A percentile compares a stretch with the other conserved stretches of the same genome.
Conservation (phyloP, 768 basidiomycete genomes). For the Tremella fuciformis region DNA sequence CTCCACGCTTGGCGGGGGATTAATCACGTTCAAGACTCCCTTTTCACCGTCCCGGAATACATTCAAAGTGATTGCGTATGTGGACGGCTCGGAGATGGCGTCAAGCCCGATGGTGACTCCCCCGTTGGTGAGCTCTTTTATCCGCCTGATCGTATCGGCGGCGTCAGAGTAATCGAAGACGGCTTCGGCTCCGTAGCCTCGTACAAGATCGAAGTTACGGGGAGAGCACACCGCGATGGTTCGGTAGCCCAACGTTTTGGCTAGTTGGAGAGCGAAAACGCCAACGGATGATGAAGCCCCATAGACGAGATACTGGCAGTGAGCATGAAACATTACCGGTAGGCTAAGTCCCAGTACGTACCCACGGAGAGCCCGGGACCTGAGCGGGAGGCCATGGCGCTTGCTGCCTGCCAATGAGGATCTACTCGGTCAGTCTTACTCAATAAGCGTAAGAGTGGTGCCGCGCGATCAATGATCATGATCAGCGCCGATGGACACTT, state of each 20-base stretch:
- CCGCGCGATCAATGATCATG: no score
- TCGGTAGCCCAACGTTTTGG: conserved; percentile 42
- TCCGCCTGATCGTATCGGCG: conserved; percentile 23
- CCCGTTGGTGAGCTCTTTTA: conserved; percentile 22
- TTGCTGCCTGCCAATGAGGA: conserved; percentile 7
- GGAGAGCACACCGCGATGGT: conserved; percentile 52
- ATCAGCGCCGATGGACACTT: background rate
- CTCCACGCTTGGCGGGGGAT: conserved; percentile 19
- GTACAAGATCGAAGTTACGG: conserved; percentile 51
- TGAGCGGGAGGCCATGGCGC: conserved; percentile 10
- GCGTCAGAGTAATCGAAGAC: conserved; percentile 54
- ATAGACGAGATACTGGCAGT: conserved; percentile 41
- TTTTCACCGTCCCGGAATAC: conserved; percentile 23
- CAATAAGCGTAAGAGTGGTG: background rate
- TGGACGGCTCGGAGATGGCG: conserved; percentile 31
- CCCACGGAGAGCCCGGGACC: background rate
- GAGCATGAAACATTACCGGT: no score
- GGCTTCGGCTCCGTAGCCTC: conserved; percentile 52
- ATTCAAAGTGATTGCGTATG: conserved; percentile 24
- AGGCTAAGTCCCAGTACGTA: no score
- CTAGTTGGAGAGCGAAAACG: conserved; percentile 41
- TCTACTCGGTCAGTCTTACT: background rate
- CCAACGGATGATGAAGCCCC: conserved; percentile 52
- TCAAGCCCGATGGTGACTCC: conserved; percentile 31
- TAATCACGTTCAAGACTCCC: conserved; percentile 28